Evolutionary conservation across 2,329 filamentous ascomycete genomes (phyloP).

Genomic region (Pestalotiopsis sp.): DNA sequence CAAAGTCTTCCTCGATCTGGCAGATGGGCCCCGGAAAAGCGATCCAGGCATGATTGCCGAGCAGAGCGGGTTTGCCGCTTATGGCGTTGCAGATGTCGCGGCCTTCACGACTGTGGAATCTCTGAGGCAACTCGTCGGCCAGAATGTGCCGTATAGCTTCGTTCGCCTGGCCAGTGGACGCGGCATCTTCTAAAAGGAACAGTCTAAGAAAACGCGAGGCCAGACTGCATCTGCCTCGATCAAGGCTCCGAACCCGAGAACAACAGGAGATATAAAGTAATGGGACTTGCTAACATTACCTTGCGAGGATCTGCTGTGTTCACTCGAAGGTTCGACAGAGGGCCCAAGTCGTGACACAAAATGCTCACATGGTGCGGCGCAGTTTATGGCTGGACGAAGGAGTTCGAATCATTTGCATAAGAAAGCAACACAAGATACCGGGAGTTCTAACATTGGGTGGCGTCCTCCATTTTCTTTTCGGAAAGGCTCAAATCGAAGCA

Average conservation of each 20-base stretch:
- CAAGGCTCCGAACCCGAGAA: background rate
- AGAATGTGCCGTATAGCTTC: slow-evolving; percentile 88
- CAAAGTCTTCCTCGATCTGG: slow-evolving; percentile 82
- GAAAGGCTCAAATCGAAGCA: background rate
- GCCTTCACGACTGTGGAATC: slow-evolving; percentile 87
- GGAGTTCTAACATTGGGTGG: slow-evolving; percentile 7
- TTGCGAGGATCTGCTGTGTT: too few species aligned
- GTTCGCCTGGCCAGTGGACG: slow-evolving; percentile 70
- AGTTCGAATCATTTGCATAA: slow-evolving; percentile 7
- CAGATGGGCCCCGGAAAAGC: slow-evolving; percentile 66
- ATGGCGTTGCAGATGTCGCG: slow-evolving; percentile 77
- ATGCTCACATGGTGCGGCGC: background rate
- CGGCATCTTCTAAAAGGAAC: slow-evolving; percentile 44
- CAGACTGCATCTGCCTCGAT: background rate
- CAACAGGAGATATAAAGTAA: background rate
- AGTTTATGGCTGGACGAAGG: background rate
- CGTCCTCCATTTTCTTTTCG: background rate
- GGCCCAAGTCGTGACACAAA: background rate
- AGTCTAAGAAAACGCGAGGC: background rate
- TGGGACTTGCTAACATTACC: background rate
- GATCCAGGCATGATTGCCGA: slow-evolving; percentile 73
- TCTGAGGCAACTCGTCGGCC: slow-evolving; percentile 75
- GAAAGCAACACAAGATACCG: background rate
- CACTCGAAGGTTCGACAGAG: too few species aligned
- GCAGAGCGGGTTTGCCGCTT: slow-evolving; percentile 77